phyloP scores from a whole-genome alignment of 495 filamentous ascomycete species.

The Penicillium odoratum region DNA sequence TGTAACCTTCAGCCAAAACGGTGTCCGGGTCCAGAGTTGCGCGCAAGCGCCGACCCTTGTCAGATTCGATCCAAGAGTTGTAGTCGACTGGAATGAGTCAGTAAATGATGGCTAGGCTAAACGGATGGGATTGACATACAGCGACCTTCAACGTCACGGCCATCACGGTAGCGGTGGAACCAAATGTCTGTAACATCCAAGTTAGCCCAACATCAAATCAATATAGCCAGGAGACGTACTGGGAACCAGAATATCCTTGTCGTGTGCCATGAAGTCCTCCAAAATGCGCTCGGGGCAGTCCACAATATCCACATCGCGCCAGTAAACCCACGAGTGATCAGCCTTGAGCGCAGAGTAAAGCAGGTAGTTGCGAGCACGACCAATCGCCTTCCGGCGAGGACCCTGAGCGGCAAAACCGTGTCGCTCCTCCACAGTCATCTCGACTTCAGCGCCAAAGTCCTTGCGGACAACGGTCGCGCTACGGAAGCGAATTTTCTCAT shows the following conservation, averaged over 20 bases:
- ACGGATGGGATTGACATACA: slow-evolving; percentile 56
- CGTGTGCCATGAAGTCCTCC: slow-evolving; percentile 93
- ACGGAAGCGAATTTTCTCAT: slow-evolving; percentile 72
- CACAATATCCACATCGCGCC: slow-evolving; percentile 94
- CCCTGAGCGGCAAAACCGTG: slow-evolving; percentile 88
- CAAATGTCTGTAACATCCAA: slow-evolving; percentile 70
- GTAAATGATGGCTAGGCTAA: slow-evolving; percentile 5
- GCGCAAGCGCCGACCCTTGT: slow-evolving; percentile 72
- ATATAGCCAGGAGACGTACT: slow-evolving; percentile 59
- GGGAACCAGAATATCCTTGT: slow-evolving; percentile 89
- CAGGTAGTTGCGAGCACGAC: slow-evolving; percentile 86
- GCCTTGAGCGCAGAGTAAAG: slow-evolving; percentile 81
- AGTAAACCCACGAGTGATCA: slow-evolving; percentile 98
- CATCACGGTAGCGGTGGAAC: slow-evolving; percentile 91
- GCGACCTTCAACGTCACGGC: slow-evolving; percentile 86
- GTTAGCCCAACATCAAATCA: slow-evolving; percentile 23
- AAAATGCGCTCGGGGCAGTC: slow-evolving; percentile 86
- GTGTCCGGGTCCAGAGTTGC: slow-evolving; percentile 71
- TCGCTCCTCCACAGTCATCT: slow-evolving; percentile 75
- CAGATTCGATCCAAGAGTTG: slow-evolving; percentile 98
- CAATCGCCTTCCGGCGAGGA: slow-evolving; percentile 88
- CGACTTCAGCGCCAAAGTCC: slow-evolving; percentile 71
- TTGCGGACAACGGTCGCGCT: slow-evolving; percentile 84
- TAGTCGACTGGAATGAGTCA: slow-evolving; percentile 73
- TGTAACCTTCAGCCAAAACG: slow-evolving; percentile 91